Base-by-base conservation (phyloP, 2,329 filamentous ascomycete species). In the Ophiostoma triangulosporum region DNA sequence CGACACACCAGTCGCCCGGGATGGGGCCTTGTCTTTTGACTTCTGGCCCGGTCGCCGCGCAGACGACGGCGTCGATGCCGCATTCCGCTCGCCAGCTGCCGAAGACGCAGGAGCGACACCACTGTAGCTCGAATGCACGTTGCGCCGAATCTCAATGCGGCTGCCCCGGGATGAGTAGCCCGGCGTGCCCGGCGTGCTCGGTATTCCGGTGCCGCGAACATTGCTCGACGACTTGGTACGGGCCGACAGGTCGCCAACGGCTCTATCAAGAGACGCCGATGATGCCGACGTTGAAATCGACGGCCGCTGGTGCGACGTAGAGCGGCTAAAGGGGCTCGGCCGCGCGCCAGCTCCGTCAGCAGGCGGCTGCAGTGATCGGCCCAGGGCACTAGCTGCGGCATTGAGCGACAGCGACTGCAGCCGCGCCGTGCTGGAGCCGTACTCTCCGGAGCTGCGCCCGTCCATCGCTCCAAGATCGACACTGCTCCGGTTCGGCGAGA, bases 371-470 rank as follows among this genome's bases (percentile, higher is more conserved):
- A 60, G 45, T 5, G 58, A 55, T 14, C 57, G 54, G 24, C 56
- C 51, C 5, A 80, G 59, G 6, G 77, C 77, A 59, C 74, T 80
- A 6, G 76, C 77, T 15, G 77, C 77, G 40, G 77, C 77, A 50
- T 73, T 77, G 12, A 80, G 62, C 6, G 77, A 78, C 3, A 79
- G 65, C 1, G 72, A 64, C 2, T 76, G 74, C 3, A 52, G 48
- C 15, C 43, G 43, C 0, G 48, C 22, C 8, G 53, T 45, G 6
- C 15, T 46, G 43, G 43, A 46, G 14, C 48, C 59, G 45, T 66
- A 69, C 20, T 76, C 73, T 12, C 69, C 68, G 3, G 69, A 70
- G 45, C 66, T 67, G 35, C 70, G 66, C 22, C 59, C 48, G 9
- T 64, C 60, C 12, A 67, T 63, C 12, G 57, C 58, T 53, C 46